These are phyloP conservation scores for Pelargonium cotyledonis DNA, from an alignment of 441 rosid genomes.

Conservation along the genomic window DNA sequence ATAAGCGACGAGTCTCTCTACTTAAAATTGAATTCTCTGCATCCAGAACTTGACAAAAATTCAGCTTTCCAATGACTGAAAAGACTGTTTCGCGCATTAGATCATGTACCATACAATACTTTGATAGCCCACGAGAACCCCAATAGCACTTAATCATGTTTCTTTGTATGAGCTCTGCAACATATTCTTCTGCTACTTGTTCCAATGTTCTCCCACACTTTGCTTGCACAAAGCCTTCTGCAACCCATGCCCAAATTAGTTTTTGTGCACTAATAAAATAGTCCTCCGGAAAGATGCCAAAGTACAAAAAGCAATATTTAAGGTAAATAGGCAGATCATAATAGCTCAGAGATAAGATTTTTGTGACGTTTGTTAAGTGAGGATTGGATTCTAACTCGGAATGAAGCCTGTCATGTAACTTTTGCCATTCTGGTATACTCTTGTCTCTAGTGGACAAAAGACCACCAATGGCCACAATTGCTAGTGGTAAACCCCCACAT, in stretches of 20 bases:
- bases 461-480: constrained; percentile 11
- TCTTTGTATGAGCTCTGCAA: constrained; percentile 7
- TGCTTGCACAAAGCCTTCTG: constrained; percentile 5
- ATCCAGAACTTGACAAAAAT: background rate
- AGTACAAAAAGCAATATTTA: constrained; percentile 10
- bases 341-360: background rate
- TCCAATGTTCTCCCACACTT: background rate
- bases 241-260: constrained; percentile 10
- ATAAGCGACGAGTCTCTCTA: background rate
- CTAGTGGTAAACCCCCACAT: constrained; percentile 14
- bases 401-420: background rate
- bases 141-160: constrained; percentile 11
- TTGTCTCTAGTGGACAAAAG: background rate
- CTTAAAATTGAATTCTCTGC: background rate
- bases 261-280: background rate
- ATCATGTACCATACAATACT: background rate
- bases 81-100: background rate
- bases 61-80: background rate
- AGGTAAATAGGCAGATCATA: constrained; percentile 8
- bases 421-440: background rate
- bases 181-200: background rate
- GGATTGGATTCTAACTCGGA: background rate
- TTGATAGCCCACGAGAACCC: background rate
- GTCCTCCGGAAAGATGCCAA: constrained; percentile 3
- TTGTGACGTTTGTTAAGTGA: background rate